These are phyloP conservation scores for Colletotrichum lentis DNA, from an alignment of 2,329 filamentous ascomycete genomes.

Conservation along the genomic window DNA sequence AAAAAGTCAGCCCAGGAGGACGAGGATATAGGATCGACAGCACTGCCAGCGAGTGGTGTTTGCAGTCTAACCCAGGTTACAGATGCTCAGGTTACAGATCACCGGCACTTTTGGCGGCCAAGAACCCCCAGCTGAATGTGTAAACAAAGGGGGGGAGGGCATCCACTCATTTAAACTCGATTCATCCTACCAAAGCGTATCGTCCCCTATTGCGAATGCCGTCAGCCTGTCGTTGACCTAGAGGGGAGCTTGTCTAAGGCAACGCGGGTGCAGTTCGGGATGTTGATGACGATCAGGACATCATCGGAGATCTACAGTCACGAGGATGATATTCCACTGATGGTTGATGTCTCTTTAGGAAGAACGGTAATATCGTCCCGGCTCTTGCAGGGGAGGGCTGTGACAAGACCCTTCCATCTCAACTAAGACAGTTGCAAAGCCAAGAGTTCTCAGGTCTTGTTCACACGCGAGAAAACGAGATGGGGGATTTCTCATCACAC, in stretches of 20 bases:
- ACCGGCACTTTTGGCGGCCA: neutral
- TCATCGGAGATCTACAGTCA: neutral
- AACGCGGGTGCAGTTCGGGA: neutral
- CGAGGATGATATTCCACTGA: neutral
- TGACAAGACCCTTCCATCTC: too few relatives aligned
- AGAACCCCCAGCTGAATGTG: neutral
- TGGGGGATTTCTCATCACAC: too few relatives aligned
- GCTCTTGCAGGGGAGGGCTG: too few relatives aligned
- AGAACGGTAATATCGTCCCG: neutral
- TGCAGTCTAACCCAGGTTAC: slow-evolving; percentile 3
- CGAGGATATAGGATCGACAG: neutral
- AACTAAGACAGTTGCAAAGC: too few relatives aligned
- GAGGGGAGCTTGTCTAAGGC: neutral
- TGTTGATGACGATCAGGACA: neutral
- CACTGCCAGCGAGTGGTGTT: neutral
- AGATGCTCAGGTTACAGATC: too few relatives aligned
- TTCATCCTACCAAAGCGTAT: neutral
- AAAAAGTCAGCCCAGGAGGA: neutral
- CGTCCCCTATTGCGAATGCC: neutral
- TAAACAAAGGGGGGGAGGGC: neutral
- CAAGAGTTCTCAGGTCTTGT: too few relatives aligned
- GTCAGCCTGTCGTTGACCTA: neutral
- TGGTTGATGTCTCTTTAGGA: neutral
- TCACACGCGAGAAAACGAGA: too few relatives aligned
- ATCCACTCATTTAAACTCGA: neutral